Percentiles rank a stretch among this genome's conserved stretches.
Evolutionary conservation across 495 filamentous ascomycete species (phyloP).

Genomic region (Hyaloscypha bicolor): DNA sequence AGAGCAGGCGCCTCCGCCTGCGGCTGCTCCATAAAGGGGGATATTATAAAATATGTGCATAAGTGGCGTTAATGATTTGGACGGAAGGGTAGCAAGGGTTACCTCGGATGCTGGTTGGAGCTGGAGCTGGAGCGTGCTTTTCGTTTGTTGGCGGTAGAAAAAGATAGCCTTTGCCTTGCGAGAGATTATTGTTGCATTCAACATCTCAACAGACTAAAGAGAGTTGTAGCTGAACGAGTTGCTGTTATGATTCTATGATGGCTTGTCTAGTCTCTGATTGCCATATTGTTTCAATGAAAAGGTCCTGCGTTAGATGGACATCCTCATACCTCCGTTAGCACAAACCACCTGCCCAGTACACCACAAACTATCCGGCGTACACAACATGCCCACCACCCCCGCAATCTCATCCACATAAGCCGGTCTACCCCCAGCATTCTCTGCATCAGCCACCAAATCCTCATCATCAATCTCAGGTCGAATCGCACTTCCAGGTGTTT

Average conservation of each 20-base stretch:
- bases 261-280: not conserved
- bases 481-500: conserved; percentile 63
- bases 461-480: conserved; percentile 60
- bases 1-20: conserved; percentile 32
- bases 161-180: conserved; percentile 5
- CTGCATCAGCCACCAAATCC: conserved; percentile 58
- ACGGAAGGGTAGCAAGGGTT: not conserved
- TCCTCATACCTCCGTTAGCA: conserved; percentile 83
- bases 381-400: conserved; percentile 84
- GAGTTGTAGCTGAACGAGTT: not conserved
- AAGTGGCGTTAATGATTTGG: conserved; percentile 11
- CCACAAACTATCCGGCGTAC: conserved; percentile 71
- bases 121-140: not conserved
- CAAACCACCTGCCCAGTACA: conserved; percentile 84
- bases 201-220: conserved; percentile 19
- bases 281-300: not conserved
- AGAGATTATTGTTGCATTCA: conserved; percentile 17
- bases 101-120: not conserved
- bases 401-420: conserved; percentile 79
- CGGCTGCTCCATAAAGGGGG: conserved; percentile 22
- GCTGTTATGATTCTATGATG: not conserved
- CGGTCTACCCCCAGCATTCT: conserved; percentile 67
- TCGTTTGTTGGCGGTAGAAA: conserved; percentile 3
- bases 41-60: conserved; percentile 17
- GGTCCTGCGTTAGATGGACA: conserved; percentile 34